Evolutionary conservation across 768 basidiomycete genomes (phyloP), one percentile per base, ranked within the genome.

Genomic region (button mushroom (Agaricus bisporus)): DNA sequence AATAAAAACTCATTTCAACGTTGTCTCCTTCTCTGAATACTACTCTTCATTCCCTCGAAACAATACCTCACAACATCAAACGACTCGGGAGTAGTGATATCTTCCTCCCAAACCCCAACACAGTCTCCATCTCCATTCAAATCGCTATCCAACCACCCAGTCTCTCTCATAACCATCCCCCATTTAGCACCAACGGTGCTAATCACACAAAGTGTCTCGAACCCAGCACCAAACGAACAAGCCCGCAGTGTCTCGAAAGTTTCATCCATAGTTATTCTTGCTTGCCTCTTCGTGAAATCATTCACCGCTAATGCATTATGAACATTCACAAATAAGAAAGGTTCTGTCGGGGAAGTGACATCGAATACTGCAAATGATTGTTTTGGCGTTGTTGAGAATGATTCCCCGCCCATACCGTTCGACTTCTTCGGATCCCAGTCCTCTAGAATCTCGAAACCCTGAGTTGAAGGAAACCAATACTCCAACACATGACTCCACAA

Each of bases 41-140:
- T 46, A 12, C 25, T 41, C 46, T 61, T 61, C 15, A 61, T 39
- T 41, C 48, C 43, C 7, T 52, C 35, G 26, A 61, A 61, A 43
- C 53, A 59, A 17, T 49, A 54, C 35, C 58, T 51, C 37, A 61
- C 46, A 37, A 51, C 45, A 15, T 54, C 49, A 44, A 53, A 57
- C 18, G 60, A 61, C 5, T 28, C 48, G 8, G 32, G 22, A 22
- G 51, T 51, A 3, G 42, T 45, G 2, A 58, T 54, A 45, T 57
- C 48, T 18, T 56, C 55, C 25, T 46, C 41, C 56, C 58, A 61
- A 36, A 56, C 58, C 17, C 60, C 60, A 36, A 57, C 55, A 55
- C 54, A 58, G 28, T 60, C 47, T 20, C 47, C 36, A n/a, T n/a
- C n/a, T n/a, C n/a, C n/a, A n/a, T n/a, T n/a, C n/a, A n/a, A n/a